phyloP scores from a whole-genome alignment of 176 grass and related monocot genomes.

The Aegilops sharonensis region DNA sequence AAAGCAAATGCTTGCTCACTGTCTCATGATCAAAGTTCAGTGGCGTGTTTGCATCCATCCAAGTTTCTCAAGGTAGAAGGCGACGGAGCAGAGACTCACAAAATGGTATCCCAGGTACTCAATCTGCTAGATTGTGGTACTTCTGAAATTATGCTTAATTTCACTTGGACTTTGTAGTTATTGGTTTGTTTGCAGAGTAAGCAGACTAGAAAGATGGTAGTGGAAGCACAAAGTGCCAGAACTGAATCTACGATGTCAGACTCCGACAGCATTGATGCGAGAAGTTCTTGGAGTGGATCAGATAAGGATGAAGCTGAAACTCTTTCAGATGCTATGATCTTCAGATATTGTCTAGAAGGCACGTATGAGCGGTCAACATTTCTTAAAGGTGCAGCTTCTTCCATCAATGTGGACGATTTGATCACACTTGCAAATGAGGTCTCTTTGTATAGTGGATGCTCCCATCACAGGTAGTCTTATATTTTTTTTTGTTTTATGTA shows the following conservation, averaged over 20 bases:
- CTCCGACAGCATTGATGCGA: constrained; percentile 66
- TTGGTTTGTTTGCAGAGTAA: constrained; percentile 32
- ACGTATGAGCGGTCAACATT: constrained; percentile 63
- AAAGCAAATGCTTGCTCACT: constrained; percentile 34
- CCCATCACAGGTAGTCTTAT: constrained; percentile 74
- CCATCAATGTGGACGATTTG: constrained; percentile 60
- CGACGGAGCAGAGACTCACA: constrained; percentile 29
- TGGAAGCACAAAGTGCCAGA: constrained; percentile 45
- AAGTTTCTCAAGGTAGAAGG: constrained; percentile 46
- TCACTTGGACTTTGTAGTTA: not conserved
- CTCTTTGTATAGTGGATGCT: constrained; percentile 83
- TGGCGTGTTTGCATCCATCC: constrained; percentile 24
- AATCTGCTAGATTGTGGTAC: not conserved
- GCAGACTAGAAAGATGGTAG: constrained; percentile 26
- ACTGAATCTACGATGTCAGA: constrained; percentile 59
- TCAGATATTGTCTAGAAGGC: constrained; percentile 83
- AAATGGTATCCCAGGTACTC: constrained; percentile 44
- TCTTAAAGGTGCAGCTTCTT: constrained; percentile 59
- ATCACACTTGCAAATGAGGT: constrained; percentile 65
- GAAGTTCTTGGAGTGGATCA: constrained; percentile 50
- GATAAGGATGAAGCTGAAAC: constrained; percentile 44
- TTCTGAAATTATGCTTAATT: constrained; percentile 22
- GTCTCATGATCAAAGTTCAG: constrained; percentile 37
- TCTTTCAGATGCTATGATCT: constrained; percentile 62
- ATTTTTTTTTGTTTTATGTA: not conserved